phyloP scores from a whole-genome alignment of 129 eudicot species.

The Escallonia rubra region DNA sequence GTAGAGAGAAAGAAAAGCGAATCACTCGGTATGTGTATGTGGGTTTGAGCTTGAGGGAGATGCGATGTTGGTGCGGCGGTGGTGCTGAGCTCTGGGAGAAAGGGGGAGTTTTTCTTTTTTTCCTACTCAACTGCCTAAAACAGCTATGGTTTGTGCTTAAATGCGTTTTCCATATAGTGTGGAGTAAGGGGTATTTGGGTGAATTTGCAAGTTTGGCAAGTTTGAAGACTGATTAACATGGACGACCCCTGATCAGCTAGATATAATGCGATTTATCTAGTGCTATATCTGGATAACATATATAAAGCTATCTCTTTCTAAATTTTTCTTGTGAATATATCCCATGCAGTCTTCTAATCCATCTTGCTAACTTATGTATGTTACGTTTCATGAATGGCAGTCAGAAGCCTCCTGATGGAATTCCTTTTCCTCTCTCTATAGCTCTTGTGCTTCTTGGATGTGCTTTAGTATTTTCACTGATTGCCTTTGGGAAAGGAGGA shows the following conservation, averaged over 20 bases:
- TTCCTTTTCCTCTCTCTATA: slow-evolving; percentile 71
- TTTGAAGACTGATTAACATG: not conserved
- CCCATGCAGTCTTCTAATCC: not conserved
- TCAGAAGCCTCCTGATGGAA: slow-evolving; percentile 49
- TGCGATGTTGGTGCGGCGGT: too few relatives aligned
- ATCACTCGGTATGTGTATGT: too few relatives aligned
- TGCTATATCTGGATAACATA: too few relatives aligned
- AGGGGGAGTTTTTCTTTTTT: too few relatives aligned
- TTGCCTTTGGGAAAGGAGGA: slow-evolving; percentile 62
- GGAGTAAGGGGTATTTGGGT: too few relatives aligned
- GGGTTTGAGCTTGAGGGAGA: too few relatives aligned
- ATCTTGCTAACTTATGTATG: slow-evolving; percentile 7
- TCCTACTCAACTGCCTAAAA: too few relatives aligned
- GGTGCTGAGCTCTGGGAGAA: too few relatives aligned
- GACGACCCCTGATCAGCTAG: not conserved
- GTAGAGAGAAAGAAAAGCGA: too few relatives aligned
- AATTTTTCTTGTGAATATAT: not conserved
- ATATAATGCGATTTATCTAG: not conserved
- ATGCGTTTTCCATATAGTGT: too few relatives aligned
- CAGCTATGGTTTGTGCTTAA: too few relatives aligned
- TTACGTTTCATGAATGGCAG: slow-evolving; percentile 41
- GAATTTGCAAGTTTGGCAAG: too few relatives aligned
- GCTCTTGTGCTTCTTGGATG: slow-evolving; percentile 78
- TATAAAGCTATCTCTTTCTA: not conserved
- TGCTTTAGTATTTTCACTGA: slow-evolving; percentile 60